A percentile compares a stretch with the other conserved stretches of the same genome.
Conservation (phyloP, 2,329 filamentous ascomycete genomes). For the Metarhizium rileyi region DNA sequence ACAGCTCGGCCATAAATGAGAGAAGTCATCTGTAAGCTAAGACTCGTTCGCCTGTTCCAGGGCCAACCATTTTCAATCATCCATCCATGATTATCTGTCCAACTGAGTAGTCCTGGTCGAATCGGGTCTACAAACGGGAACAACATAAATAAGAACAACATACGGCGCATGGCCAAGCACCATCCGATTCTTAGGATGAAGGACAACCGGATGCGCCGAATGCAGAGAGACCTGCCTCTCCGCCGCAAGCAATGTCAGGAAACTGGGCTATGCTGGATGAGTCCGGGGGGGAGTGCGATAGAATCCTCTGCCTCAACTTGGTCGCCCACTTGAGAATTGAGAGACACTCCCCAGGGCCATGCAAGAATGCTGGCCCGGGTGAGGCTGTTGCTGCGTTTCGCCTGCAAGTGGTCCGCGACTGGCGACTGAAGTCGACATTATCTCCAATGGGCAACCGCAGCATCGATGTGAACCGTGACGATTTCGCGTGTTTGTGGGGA, state of each 20-base stretch:
- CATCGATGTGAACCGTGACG: background rate
- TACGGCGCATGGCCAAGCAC: too few relatives aligned
- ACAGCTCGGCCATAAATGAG: too few relatives aligned
- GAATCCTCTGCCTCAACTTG: too few relatives aligned
- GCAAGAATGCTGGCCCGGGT: background rate
- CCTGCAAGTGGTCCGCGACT: background rate
- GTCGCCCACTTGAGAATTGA: too few relatives aligned
- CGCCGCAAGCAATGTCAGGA: background rate
- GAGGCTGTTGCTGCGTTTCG: background rate
- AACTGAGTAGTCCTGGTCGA: too few relatives aligned
- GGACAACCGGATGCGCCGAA: background rate
- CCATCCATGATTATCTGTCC: too few relatives aligned
- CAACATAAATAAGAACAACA: too few relatives aligned
- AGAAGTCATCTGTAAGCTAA: too few relatives aligned
- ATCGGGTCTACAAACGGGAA: too few relatives aligned
- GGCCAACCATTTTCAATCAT: too few relatives aligned
- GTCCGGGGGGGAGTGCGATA: background rate
- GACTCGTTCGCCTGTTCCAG: too few relatives aligned
- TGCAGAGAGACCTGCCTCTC: background rate
- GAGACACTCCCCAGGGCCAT: too few relatives aligned
- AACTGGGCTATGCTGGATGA: background rate
- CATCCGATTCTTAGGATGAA: background rate
- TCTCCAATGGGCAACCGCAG: constrained; percentile 1
- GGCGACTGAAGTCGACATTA: background rate
- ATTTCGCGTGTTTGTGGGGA: constrained; percentile 2